These are phyloP conservation scores for Sporothrix protearum DNA, from an alignment of 2,329 filamentous ascomycete genomes.

Conservation along the genomic window DNA sequence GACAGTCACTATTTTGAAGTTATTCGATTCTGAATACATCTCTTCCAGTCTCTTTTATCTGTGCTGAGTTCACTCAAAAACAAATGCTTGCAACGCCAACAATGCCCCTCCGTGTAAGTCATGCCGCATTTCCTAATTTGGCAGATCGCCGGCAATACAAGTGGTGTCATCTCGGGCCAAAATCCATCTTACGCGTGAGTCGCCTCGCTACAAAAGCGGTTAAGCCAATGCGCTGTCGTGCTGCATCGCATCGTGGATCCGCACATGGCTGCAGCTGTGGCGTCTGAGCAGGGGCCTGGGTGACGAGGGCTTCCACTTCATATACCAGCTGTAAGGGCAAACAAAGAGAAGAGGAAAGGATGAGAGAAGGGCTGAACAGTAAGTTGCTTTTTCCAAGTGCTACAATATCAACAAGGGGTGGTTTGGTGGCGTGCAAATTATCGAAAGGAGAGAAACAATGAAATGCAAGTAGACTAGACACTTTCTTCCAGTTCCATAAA, in stretches of 20 bases:
- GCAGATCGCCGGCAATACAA: constrained; percentile 17
- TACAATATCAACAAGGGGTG: no score
- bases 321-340: constrained; percentile 18
- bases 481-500: no score
- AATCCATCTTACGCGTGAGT: not conserved
- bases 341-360: no score
- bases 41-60: not conserved
- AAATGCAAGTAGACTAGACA: no score
- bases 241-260: constrained; percentile 5
- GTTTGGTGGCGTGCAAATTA: no score
- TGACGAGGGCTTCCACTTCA: constrained; percentile 18
- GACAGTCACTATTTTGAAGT: not conserved
- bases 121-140: not conserved
- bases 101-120: not conserved
- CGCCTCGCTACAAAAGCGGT: constrained; percentile 14
- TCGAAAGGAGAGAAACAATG: no score
- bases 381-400: no score
- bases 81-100: not conserved
- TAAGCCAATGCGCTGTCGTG: constrained; percentile 16
- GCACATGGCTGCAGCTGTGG: constrained; percentile 12
- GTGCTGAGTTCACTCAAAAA: not conserved
- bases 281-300: constrained; percentile 10
- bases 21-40: not conserved
- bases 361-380: no score
- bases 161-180: constrained; percentile 8